Evolutionary conservation across 2,329 filamentous ascomycete species (phyloP).

Genomic region (Mycocentrospora acerina): DNA sequence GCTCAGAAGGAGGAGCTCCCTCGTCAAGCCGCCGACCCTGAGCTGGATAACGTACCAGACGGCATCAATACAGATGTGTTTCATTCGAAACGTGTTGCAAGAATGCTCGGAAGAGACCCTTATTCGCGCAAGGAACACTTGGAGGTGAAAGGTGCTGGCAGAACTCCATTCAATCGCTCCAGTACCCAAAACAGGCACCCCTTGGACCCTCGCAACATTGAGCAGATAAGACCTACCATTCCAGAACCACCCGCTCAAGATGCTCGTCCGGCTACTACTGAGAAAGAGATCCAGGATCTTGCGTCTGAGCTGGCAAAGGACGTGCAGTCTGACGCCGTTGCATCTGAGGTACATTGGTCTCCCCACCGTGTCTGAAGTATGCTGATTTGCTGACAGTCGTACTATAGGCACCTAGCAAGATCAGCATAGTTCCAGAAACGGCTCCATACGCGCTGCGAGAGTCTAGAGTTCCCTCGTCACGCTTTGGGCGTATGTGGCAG

Average conservation of each 20-base stretch:
- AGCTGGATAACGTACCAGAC: conserved; percentile 54
- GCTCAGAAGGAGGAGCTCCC: conserved; percentile 17
- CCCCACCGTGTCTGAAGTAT: conserved; percentile 13
- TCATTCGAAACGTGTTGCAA: conserved; percentile 60
- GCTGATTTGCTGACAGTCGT: conserved; percentile 51
- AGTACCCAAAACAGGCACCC: conserved; percentile 40
- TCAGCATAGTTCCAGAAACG: conserved; percentile 30
- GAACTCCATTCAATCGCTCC: conserved; percentile 42
- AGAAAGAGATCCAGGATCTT: conserved; percentile 47
- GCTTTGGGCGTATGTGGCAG: conserved; percentile 88
- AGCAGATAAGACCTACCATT: conserved; percentile 11
- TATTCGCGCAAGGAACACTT: conserved; percentile 36
- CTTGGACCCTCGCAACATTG: conserved; percentile 33
- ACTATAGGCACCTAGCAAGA: conserved; percentile 35
- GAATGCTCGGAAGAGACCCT: conserved; percentile 53
- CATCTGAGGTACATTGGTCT: conserved; percentile 26
- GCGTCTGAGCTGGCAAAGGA: conserved; percentile 52
- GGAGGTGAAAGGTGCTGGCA: conserved; percentile 35
- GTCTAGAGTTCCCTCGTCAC: conserved; percentile 85
- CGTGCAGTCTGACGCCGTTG: conserved; percentile 32
- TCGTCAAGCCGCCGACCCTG: conserved; percentile 30
- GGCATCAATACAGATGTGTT: conserved; percentile 64
- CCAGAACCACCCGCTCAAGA: conserved; percentile 6
- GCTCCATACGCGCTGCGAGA: conserved; percentile 73
- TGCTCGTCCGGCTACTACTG: conserved; percentile 15